These are phyloP conservation scores for Solanum microdontum DNA, from an alignment of 257 asterid species.

Conservation along the genomic window DNA sequence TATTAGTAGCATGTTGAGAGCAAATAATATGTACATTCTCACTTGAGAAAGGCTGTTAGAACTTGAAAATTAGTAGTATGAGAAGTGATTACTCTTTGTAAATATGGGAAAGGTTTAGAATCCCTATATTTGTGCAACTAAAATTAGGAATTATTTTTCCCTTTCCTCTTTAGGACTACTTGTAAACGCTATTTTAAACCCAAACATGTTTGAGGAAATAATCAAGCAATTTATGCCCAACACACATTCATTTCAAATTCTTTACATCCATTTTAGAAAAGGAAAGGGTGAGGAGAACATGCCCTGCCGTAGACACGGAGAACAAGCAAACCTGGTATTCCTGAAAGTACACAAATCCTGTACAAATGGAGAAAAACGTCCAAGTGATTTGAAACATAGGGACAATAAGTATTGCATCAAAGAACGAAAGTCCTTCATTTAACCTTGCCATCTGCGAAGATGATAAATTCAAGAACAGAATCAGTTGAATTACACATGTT, in stretches of 20 bases:
- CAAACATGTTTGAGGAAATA: background rate
- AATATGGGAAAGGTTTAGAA: background rate
- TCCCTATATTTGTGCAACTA: background rate
- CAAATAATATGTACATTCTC: background rate
- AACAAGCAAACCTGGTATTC: slow-evolving; percentile 73
- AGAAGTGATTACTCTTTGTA: background rate
- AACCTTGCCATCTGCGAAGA: slow-evolving; percentile 78
- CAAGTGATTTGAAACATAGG: slow-evolving; percentile 99
- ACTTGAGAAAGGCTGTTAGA: background rate
- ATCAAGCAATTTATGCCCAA: background rate
- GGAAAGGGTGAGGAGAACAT: background rate
- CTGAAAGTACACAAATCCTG: slow-evolving; percentile 94
- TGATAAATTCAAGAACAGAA: background rate
- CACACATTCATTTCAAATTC: background rate
- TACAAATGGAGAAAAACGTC: slow-evolving; percentile 96
- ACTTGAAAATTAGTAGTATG: background rate
- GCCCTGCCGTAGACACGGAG: background rate
- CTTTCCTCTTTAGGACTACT: background rate
- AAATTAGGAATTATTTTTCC: background rate
- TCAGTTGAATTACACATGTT: background rate
- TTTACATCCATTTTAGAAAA: background rate
- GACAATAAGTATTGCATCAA: slow-evolving; percentile 91
- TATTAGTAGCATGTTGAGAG: background rate
- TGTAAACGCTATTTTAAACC: background rate
- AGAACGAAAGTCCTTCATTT: slow-evolving; percentile 84